phyloP scores from a whole-genome alignment of 192 early-diverging fungal species.

The Chytriomyces sp. region DNA sequence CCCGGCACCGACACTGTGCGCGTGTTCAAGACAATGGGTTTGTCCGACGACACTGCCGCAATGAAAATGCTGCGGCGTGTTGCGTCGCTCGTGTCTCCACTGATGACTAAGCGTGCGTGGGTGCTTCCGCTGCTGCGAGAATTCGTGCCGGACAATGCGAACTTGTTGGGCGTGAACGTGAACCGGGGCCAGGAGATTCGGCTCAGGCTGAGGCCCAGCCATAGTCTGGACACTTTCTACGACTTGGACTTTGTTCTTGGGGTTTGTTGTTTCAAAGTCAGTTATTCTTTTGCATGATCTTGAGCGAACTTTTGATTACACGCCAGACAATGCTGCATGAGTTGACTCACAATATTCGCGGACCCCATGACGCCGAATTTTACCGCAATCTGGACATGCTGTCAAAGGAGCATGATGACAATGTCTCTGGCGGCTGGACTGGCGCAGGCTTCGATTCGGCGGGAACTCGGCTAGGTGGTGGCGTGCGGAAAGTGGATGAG shows the following conservation, averaged over 20 bases:
- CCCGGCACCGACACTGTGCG: slow-evolving; percentile 7
- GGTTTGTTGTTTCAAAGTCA: background rate
- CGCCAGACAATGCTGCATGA: slow-evolving; percentile 76
- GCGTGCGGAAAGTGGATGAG: slow-evolving; percentile 46
- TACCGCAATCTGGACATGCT: slow-evolving; percentile 65
- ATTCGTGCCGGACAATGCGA: slow-evolving; percentile 61
- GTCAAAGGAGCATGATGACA: slow-evolving; percentile 64
- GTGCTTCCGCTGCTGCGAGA: slow-evolving; percentile 60
- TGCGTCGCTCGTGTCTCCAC: slow-evolving; percentile 62
- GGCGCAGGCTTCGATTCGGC: slow-evolving; percentile 61
- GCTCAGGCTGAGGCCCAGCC: slow-evolving; percentile 65
- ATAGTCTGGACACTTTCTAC: slow-evolving; percentile 60
- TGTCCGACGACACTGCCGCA: slow-evolving; percentile 32
- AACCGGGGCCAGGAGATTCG: slow-evolving; percentile 70
- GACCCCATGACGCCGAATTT: slow-evolving; percentile 72
- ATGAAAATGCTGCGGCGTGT: slow-evolving; percentile 34
- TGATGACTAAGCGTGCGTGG: slow-evolving; percentile 73
- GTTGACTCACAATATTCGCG: slow-evolving; percentile 54
- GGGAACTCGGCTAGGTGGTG: slow-evolving; percentile 57
- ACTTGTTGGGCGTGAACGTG: slow-evolving; percentile 71
- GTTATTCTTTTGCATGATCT: background rate
- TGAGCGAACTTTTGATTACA: background rate
- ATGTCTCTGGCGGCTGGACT: slow-evolving; percentile 55
- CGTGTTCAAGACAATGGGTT: slow-evolving; percentile 33
- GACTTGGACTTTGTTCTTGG: slow-evolving; percentile 69